A percentile compares a stretch with the other conserved stretches of the same genome.
Evolutionary conservation across 768 basidiomycete genomes (phyloP).

Genomic region (Suillus ampliporus): DNA sequence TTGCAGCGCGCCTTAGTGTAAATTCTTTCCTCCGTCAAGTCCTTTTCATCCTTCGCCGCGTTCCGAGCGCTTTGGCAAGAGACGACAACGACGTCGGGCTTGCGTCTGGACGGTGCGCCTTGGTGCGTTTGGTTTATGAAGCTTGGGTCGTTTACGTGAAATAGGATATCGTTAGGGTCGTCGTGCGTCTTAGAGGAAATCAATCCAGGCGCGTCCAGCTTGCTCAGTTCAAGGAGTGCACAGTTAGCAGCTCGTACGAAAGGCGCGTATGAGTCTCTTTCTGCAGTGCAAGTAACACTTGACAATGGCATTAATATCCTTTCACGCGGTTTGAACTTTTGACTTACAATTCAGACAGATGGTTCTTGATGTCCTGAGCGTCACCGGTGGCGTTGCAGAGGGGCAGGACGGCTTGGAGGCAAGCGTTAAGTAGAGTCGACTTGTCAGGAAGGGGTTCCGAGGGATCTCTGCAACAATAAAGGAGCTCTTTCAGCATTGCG

Average conservation of each 20-base stretch:
- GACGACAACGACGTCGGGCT: background rate
- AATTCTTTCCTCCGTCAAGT: background rate
- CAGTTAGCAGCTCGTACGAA: background rate
- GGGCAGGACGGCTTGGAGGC: background rate
- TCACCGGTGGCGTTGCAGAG: background rate
- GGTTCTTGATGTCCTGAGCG: background rate
- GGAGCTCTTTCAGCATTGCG: background rate
- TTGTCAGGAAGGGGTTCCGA: background rate
- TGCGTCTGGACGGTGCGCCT: background rate
- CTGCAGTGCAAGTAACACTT: background rate
- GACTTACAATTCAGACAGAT: background rate
- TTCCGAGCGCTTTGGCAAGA: background rate
- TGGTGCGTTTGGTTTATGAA: background rate
- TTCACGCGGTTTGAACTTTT: background rate
- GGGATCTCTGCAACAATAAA: slow-evolving; percentile 2
- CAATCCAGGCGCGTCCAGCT: too few relatives aligned
- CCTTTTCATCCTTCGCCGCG: too few relatives aligned
- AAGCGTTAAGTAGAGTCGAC: background rate
- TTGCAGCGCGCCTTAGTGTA: background rate
- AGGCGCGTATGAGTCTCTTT: background rate
- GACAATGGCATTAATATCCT: background rate
- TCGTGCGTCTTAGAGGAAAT: too few relatives aligned
- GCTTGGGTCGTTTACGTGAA: background rate
- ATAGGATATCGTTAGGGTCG: background rate
- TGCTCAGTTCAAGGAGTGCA: background rate